Evolutionary conservation across 495 filamentous ascomycete genomes (phyloP).

Genomic region (Collariella sp.): DNA sequence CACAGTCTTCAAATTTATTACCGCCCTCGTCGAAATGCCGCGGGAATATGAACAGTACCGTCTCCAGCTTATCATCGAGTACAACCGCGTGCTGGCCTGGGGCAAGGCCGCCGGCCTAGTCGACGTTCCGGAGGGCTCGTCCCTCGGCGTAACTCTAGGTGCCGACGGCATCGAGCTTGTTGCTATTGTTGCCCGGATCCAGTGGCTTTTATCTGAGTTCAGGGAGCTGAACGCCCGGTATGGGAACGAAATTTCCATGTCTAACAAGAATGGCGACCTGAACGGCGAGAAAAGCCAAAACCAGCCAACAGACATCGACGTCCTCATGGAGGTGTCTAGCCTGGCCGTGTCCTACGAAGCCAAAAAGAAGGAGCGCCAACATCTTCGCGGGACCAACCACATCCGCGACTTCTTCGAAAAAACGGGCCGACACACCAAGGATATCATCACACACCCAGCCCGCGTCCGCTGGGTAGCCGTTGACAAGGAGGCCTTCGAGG

Average conservation of each 20-base stretch:
- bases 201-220: slow-evolving; percentile 28
- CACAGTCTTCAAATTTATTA: slow-evolving; percentile 26
- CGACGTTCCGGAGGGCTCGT: slow-evolving; percentile 23
- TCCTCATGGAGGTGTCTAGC: slow-evolving; percentile 21
- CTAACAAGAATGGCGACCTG: neutral
- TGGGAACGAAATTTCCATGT: slow-evolving; percentile 21
- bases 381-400: slow-evolving; percentile 19
- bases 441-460: slow-evolving; percentile 23
- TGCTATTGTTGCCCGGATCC: slow-evolving; percentile 23
- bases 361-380: slow-evolving; percentile 16
- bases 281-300: neutral
- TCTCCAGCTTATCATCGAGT: slow-evolving; percentile 30
- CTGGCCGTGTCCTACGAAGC: slow-evolving; percentile 26
- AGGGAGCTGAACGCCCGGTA: slow-evolving; percentile 26
- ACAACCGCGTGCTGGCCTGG: slow-evolving; percentile 29
- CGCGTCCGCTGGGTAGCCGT: slow-evolving; percentile 26
- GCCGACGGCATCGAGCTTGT: slow-evolving; percentile 24
- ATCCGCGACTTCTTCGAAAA: slow-evolving; percentile 22
- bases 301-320: slow-evolving; percentile 14
- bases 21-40: slow-evolving; percentile 28
- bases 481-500: slow-evolving; percentile 25
- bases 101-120: slow-evolving; percentile 27
- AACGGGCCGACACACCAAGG: slow-evolving; percentile 22
- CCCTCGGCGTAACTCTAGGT: slow-evolving; percentile 17
- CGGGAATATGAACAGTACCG: slow-evolving; percentile 26